Percentiles rank a stretch among this genome's conserved stretches.
phyloP scores from a whole-genome alignment of 805 yeast species.

The Sugiyamaella boreocaroliniensis region DNA sequence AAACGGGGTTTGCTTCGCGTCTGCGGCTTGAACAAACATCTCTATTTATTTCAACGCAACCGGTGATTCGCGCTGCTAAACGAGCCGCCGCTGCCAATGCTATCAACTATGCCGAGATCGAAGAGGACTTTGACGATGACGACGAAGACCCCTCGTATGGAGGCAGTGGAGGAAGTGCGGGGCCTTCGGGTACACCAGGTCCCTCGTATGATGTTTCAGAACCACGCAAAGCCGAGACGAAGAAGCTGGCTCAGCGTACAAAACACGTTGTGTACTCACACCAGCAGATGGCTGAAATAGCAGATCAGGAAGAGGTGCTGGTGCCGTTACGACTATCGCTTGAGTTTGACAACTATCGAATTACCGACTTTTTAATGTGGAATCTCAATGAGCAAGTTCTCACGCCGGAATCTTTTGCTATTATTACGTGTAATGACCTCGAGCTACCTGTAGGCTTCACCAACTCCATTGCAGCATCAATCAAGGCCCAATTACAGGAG shows the following conservation, averaged over 20 bases:
- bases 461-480: conserved; percentile 62
- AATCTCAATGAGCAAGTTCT: conserved; percentile 56
- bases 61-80: conserved; percentile 67
- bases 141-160: conserved; percentile 29
- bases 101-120: conserved; percentile 79
- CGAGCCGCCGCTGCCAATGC: conserved; percentile 51
- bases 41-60: conserved; percentile 63
- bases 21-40: conserved; percentile 69
- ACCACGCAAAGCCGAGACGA: conserved; percentile 22
- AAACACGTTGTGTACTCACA: conserved; percentile 33
- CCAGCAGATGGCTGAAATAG: conserved; percentile 32
- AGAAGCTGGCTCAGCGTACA: conserved; percentile 38
- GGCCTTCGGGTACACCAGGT: conserved; percentile 7
- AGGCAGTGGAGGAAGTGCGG: conserved; percentile 8
- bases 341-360: conserved; percentile 47
- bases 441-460: conserved; percentile 61
- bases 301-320: conserved; percentile 39
- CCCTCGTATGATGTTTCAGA: conserved; percentile 2
- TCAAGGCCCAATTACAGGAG: conserved; percentile 75
- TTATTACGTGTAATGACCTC: conserved; percentile 71
- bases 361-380: conserved; percentile 71
- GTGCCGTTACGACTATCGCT: conserved; percentile 63
- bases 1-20: conserved; percentile 68
- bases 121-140: conserved; percentile 52
- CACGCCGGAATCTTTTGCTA: conserved; percentile 70